Base-by-base conservation (phyloP, 2,329 filamentous ascomycete genomes). In the Chaetomiaceae sp. region DNA sequence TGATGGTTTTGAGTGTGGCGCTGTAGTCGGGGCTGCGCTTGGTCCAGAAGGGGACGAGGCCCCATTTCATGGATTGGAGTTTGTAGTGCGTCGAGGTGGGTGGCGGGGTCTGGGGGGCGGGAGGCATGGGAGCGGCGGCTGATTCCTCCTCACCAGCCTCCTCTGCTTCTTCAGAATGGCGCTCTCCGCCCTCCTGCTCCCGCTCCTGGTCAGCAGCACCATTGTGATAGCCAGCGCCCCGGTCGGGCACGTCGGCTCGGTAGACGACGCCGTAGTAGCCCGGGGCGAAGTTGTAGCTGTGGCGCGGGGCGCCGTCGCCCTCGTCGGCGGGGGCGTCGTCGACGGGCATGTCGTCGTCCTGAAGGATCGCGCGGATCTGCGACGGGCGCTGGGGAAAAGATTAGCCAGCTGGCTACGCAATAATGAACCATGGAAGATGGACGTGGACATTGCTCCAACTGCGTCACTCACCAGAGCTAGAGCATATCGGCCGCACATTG, bases 11-110 rank as follows among this genome's bases (percentile, higher is more conserved):
- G 73, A 95, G 75, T 64, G 88, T 74, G 1, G 81, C 81, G 20
- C 78, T 74, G 59, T 93, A 91, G 60, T 88, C 81, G 0, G 88
- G 87, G 42, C 82, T 82, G 11, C 84, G 76, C 68, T 91, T 95
- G 3, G 87, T 94, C 91, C 91, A 97, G 65, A 84, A 95, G 0
- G 93, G 91, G 12, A 97, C 74, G 6, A 98, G 75, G 0, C 91
- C 93, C 93, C 93, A 98, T 75, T 88, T 91, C 86, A 97, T 97
- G 2, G 82, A 75, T 63, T 96, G 89, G 8, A 98, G 71, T 64
- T 86, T 91, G 69, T 94, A 95, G 55, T 69, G 80, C n/a, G 62
- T 36, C 17, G n/a, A 3, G 18, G 19, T 36, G 7, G n/a, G 7
- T 20, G 11, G 29, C 2, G 18, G 18, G 18, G 17, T 26, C 12